Percentiles rank a stretch among this genome's conserved stretches.
phyloP scores from a whole-genome alignment of 2,329 filamentous ascomycete species.

The Orbilia blumenaviensis region DNA sequence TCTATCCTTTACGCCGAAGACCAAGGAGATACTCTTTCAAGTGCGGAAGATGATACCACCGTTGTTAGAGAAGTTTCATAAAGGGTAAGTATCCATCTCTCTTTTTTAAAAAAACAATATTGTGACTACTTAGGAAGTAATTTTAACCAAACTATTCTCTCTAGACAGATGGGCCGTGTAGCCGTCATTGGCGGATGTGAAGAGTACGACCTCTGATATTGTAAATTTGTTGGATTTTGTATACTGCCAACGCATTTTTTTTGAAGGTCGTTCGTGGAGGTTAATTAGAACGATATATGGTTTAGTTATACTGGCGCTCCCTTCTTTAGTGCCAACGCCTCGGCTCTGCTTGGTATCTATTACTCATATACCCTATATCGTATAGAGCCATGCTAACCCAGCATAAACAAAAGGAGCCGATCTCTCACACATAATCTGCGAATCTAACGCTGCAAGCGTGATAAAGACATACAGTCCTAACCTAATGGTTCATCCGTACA shows the following conservation, averaged over 20 bases:
- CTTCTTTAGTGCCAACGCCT: slow-evolving; percentile 98
- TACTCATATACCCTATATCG: too few species aligned
- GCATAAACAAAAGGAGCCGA: slow-evolving; percentile 57
- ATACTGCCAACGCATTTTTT: slow-evolving; percentile 5
- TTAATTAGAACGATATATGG: not conserved
- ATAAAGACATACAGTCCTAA: slow-evolving; percentile 99
- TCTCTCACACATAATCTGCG: slow-evolving; percentile 91
- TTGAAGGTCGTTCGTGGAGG: not conserved
- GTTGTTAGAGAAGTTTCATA: slow-evolving; percentile 94
- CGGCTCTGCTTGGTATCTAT: slow-evolving; percentile 76
- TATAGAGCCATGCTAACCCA: too few species aligned
- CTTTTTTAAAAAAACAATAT: not conserved
- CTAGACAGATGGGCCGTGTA: slow-evolving; percentile 91
- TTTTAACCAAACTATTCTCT: slow-evolving; percentile 3
- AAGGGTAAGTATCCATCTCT: slow-evolving; percentile 69
- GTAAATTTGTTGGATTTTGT: not conserved
- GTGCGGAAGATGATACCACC: slow-evolving; percentile 92
- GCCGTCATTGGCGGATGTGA: slow-evolving; percentile 94
- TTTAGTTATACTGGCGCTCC: slow-evolving; percentile 87
- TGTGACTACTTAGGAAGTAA: not conserved
- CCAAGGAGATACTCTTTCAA: slow-evolving; percentile 78
- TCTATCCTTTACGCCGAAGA: slow-evolving; percentile 61
- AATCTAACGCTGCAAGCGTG: slow-evolving; percentile 80
- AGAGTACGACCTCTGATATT: slow-evolving; percentile 66
- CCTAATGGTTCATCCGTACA: slow-evolving; percentile 96